Evolutionary conservation across 345 rosid species (phyloP), one percentile per base, ranked within the genome.

Genomic region (Raphanus raphanistrum): DNA sequence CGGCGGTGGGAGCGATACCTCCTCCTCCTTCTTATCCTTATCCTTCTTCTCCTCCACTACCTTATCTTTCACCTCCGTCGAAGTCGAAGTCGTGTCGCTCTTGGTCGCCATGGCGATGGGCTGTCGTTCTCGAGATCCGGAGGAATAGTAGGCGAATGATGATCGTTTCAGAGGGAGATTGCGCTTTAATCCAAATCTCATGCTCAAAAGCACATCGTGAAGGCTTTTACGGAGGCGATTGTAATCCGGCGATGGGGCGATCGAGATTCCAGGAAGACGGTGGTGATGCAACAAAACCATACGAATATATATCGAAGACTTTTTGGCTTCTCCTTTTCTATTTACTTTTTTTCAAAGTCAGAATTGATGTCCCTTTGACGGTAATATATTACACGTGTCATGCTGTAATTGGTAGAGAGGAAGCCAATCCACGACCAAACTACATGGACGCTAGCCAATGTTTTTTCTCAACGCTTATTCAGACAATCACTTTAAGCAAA

Each of bases 1-100:
- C 61, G 93, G 97, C 25, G 89, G 92, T 0, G 91, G 89, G 2
- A 75, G 73, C 62, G 80, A 33, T 29, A 15, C 38, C 27, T 68
- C 72, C 72, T 54, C 55, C 63, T 74, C 17, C 55, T 13, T 48
- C 45, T 38, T 38, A 43, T 43, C 50, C 13, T 12, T 43, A n/a
- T 48, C 55, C 8, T 48, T 50, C 68, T 80, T 28, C 27, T 58
- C 36, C 73, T 78, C 63, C 64, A 21, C 73, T 31, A 6, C 43
- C 41, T 68, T 63, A 3, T 12, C 16, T 35, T 4, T 43, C 35
- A 61, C 70, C 72, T 67, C 72, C 58, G 74, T 66, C 54, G 62
- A 5, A 25, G 74, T 66, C 54, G 62, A 5, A 25, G 33, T 25
- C 55, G 52, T 73, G 4, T 61, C 62, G 70, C 57, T 38, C 33